A percentile compares a stretch with the other conserved stretches of the same genome.
Conservation (phyloP, 306 rosid genomes). For the Parietaria judaica region DNA sequence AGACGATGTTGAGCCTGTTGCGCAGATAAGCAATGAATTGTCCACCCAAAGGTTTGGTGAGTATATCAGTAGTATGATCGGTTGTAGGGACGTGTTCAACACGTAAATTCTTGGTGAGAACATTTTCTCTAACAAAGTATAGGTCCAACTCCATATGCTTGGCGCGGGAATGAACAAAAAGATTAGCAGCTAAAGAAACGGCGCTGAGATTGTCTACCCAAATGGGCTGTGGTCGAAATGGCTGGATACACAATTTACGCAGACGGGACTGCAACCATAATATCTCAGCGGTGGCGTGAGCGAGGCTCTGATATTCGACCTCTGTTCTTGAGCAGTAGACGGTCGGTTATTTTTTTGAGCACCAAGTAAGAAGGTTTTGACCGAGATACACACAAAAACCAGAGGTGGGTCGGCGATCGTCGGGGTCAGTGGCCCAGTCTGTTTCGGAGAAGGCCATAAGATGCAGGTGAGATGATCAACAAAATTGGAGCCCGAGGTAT, state of each 20-base stretch:
- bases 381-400: neutral
- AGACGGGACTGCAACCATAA: neutral
- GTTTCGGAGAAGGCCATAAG: neutral
- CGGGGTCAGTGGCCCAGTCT: neutral
- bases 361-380: neutral
- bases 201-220: neutral
- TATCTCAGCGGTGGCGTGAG: neutral
- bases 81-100: neutral
- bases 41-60: neutral
- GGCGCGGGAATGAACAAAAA: neutral
- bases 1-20: too few species aligned
- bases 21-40: too few species aligned
- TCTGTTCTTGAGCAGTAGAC: neutral
- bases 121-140: neutral
- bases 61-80: neutral
- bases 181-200: neutral
- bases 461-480: neutral
- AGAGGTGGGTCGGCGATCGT: neutral
- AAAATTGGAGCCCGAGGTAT: too few species aligned
- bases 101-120: neutral
- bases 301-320: neutral
- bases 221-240: neutral
- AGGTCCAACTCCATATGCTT: neutral
- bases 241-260: neutral
- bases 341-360: neutral